A percentile compares a stretch with the other conserved stretches of the same genome.
Conservation (phyloP, 2,329 filamentous ascomycete genomes). For the Epichloe glyceriae region DNA sequence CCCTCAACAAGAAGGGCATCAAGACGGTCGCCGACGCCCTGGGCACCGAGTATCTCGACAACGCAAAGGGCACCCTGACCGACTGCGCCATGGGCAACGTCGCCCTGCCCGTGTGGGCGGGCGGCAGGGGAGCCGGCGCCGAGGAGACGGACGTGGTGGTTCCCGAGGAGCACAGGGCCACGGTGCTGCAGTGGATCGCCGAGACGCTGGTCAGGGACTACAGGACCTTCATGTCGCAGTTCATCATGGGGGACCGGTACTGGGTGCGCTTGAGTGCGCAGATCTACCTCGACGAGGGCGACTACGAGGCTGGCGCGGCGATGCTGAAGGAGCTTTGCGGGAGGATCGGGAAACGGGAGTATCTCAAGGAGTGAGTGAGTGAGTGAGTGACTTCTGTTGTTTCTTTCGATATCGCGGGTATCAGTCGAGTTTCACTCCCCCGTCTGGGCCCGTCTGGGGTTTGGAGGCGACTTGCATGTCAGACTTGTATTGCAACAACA, state of each 20-base stretch:
- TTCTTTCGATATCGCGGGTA: too few relatives aligned
- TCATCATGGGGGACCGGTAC: conserved; percentile 45
- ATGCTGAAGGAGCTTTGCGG: conserved; percentile 38
- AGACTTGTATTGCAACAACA: too few relatives aligned
- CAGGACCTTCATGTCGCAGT: conserved; percentile 58
- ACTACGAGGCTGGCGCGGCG: conserved; percentile 60
- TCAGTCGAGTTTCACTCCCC: too few relatives aligned
- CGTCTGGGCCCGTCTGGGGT: too few relatives aligned
- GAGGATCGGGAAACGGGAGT: conserved; percentile 26
- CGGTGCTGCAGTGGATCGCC: conserved; percentile 44
- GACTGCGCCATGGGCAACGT: conserved; percentile 63
- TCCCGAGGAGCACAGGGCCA: conserved; percentile 15
- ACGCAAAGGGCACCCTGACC: conserved; percentile 45
- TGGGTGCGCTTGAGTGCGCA: conserved; percentile 70
- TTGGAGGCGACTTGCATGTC: too few relatives aligned
- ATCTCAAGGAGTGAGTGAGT: conserved; percentile 7
- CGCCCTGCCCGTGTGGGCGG: conserved; percentile 47
- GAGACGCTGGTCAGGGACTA: conserved; percentile 41
- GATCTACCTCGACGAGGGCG: conserved; percentile 66
- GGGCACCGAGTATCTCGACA: conserved; percentile 61
- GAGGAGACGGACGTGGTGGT: conserved; percentile 18
- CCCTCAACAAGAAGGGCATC: conserved; percentile 52
- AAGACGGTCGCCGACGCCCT: conserved; percentile 46
- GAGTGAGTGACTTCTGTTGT: not conserved
- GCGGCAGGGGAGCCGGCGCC: conserved; percentile 11